These are phyloP conservation scores for Actinomucor elegans DNA, from an alignment of 371 early-diverging fungal genomes.

Conservation along the genomic window DNA sequence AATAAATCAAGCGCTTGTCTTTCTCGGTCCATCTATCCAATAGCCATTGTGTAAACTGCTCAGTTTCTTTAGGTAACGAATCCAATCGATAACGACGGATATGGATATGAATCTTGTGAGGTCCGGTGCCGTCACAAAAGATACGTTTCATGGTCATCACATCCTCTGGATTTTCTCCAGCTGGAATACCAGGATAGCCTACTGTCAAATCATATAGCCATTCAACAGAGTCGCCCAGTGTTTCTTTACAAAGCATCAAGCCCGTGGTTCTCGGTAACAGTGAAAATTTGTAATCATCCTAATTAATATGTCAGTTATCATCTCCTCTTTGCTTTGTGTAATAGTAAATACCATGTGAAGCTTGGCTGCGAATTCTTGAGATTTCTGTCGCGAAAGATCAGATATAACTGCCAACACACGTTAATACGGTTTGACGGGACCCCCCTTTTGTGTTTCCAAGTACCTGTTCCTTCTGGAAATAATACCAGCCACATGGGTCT, in stretches of 20 bases:
- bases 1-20: conserved; percentile 73
- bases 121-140: conserved; percentile 69
- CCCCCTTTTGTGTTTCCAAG: not conserved
- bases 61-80: conserved; percentile 62
- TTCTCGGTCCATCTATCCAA: conserved; percentile 76
- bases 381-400: conserved; percentile 48
- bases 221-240: conserved; percentile 61
- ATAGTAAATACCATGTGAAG: conserved; percentile 43
- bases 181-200: conserved; percentile 76
- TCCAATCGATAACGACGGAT: conserved; percentile 66
- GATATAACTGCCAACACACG: conserved; percentile 44
- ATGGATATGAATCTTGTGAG: conserved; percentile 72
- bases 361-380: conserved; percentile 51
- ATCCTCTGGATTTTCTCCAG: conserved; percentile 77
- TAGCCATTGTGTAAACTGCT: conserved; percentile 74
- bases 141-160: conserved; percentile 70
- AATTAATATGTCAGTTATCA: no score
- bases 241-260: conserved; percentile 59
- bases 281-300: conserved; percentile 58
- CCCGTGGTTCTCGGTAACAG: conserved; percentile 83
- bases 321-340: not conserved
- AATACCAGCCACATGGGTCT: conserved; percentile 83
- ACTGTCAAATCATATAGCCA: conserved; percentile 85
- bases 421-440: not conserved
- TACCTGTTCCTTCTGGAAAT: conserved; percentile 91